A percentile compares a stretch with the other conserved stretches of the same genome.
Evolutionary conservation across 129 eudicot species (phyloP).

Genomic region (Glebionis coronaria): DNA sequence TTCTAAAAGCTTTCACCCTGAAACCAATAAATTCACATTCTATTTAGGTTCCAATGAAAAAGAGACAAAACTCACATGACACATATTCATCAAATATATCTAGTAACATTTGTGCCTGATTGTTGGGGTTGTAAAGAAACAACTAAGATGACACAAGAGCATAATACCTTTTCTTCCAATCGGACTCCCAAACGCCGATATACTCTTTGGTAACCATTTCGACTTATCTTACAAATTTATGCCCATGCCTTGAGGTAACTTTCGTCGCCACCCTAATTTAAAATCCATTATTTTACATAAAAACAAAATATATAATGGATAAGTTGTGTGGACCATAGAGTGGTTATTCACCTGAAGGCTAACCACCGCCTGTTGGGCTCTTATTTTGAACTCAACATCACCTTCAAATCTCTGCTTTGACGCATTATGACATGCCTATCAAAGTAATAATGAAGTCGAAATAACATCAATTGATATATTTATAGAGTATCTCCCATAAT

Average conservation of each 20-base stretch:
- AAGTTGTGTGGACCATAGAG: background rate
- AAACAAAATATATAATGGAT: too few relatives aligned
- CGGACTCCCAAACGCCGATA: conserved; percentile 66
- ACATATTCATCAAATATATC: background rate
- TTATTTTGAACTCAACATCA: conserved; percentile 83
- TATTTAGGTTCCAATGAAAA: background rate
- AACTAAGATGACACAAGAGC: too few relatives aligned
- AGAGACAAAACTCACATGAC: too few relatives aligned
- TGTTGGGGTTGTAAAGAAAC: background rate
- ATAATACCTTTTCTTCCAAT: conserved; percentile 77
- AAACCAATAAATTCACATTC: background rate
- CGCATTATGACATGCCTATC: conserved; percentile 42
- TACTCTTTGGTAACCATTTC: conserved; percentile 59
- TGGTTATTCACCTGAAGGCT: conserved; percentile 76
- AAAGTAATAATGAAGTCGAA: conserved; percentile 21
- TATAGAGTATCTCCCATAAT: too few relatives aligned
- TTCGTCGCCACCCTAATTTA: conserved; percentile 72
- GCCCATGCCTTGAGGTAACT: conserved; percentile 83
- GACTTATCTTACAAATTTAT: conserved; percentile 80
- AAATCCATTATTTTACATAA: background rate
- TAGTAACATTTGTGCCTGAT: background rate
- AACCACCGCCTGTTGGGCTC: conserved; percentile 93
- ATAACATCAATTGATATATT: too few relatives aligned
- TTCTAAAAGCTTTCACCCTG: conserved; percentile 97
- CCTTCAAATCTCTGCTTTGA: conserved; percentile 43